Base-by-base conservation (phyloP, 2,329 filamentous ascomycete genomes). In the Fusarium pininemorale region DNA sequence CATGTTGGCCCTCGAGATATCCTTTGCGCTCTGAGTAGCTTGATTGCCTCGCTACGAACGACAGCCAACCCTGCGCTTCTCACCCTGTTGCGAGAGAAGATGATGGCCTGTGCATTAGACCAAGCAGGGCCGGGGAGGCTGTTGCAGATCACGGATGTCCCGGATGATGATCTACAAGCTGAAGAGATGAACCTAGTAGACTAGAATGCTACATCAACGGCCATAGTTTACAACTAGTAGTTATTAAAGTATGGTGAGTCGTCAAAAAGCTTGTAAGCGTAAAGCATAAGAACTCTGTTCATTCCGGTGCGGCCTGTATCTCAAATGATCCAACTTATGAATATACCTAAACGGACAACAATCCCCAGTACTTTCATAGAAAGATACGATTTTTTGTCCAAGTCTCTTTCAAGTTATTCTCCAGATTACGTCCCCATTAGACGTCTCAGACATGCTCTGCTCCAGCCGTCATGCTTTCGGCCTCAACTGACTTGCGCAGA, bases 1-100 rank as follows among this genome's bases (percentile, higher is more conserved):
- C 44, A 58, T 16, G 50, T 71, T 30, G 69, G 69, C 4, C 68
- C 68, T 2, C 45, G 69, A 11, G 69, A 71, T 38, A 35, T 70
- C 9, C 12, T 70, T 14, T 59, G 55, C 26, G 68, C 66, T 16
- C 20, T 70, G 26, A 51, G 68, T 2, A 70, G 68, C 45, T 38
- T 70, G 48, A 70, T 70, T 3, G 38, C 48, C 15, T 70, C 68
- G 2, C 24, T 70, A 1, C 45, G 68, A 7, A 70, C 68, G 16
- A 60, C 68, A 22, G 68, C 60, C 2, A 51, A 70, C 37, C 61
- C 68, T 18, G 61, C 54, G 5, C 50, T 70, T 9, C 28, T 70
- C 3, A 66, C 60, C 3, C 13, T 70, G 2, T 35, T 70, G 6
- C 38, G 48, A 37, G 68, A 70, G n/a, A 70, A 70, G 28, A 70